phyloP scores from a whole-genome alignment of 2,329 filamentous ascomycete genomes.

The Phialophora verrucosa region DNA sequence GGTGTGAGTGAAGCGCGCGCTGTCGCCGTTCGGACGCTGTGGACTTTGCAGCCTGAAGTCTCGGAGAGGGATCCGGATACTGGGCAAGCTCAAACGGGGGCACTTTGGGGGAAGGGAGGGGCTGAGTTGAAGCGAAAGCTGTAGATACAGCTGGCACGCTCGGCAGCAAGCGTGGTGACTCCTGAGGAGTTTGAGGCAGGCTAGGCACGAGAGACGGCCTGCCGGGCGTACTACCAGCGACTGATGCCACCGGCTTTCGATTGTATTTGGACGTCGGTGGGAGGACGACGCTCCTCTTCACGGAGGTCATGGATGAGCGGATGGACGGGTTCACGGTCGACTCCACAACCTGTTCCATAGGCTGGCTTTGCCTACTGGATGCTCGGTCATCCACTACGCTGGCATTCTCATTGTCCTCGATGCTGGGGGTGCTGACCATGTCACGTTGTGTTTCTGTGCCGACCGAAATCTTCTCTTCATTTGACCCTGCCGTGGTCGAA shows the following conservation, averaged over 20 bases:
- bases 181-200: conserved; percentile 32
- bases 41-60: conserved; percentile 31
- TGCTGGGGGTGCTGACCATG: conserved; percentile 21
- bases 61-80: conserved; percentile 21
- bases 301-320: conserved; percentile 33
- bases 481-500: conserved; percentile 23
- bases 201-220: conserved; percentile 27
- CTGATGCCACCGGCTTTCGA: conserved; percentile 33
- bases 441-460: conserved; percentile 21
- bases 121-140: conserved; percentile 10
- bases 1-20: conserved; percentile 38
- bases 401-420: conserved; percentile 25
- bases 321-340: conserved; percentile 19
- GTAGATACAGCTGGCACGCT: conserved; percentile 6
- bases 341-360: conserved; percentile 17
- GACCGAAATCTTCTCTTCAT: conserved; percentile 34
- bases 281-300: conserved; percentile 23
- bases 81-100: conserved; percentile 25
- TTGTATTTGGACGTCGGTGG: conserved; percentile 40
- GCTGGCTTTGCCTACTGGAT: neutral
- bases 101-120: conserved; percentile 22
- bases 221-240: conserved; percentile 12
- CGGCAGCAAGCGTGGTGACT: conserved; percentile 31
- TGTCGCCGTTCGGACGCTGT: conserved; percentile 36
- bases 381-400: conserved; percentile 29